Conservation (phyloP, 1,284 basidiomycete genomes). For the Flammula alnicola region DNA sequence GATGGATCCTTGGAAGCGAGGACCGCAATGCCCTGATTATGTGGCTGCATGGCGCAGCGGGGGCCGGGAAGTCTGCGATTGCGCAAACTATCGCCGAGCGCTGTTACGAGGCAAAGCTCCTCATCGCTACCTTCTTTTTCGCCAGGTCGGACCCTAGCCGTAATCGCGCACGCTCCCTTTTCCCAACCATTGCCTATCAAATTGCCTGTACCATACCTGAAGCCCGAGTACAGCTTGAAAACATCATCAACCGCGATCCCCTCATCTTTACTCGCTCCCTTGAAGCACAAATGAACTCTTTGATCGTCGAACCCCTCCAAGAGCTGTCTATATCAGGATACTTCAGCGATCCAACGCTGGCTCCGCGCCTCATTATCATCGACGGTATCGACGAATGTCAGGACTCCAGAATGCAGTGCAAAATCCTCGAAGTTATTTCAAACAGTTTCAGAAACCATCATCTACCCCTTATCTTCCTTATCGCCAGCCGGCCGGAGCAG, state of each 20-base stretch:
- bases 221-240: background rate
- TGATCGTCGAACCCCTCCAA: background rate
- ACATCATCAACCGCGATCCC: background rate
- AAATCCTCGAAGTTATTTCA: background rate
- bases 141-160: background rate
- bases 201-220: background rate
- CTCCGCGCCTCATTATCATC: background rate
- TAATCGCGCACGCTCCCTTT: background rate
- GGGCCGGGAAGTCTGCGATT: constrained; percentile 4
- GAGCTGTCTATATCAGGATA: no score
- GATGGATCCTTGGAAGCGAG: background rate
- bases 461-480: background rate
- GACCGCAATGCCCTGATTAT: background rate
- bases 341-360: no score
- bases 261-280: background rate
- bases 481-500: constrained; percentile 1
- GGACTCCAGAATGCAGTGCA: background rate
- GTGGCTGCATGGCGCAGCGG: background rate
- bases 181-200: constrained; percentile 1
- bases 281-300: background rate
- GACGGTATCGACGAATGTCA: constrained; percentile 4
- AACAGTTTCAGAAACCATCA: background rate
- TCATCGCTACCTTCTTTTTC: constrained; percentile 3
- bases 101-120: background rate
- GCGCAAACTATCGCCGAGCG: background rate